A percentile compares a stretch with the other conserved stretches of the same genome.
phyloP scores from a whole-genome alignment of 352 stramenopile genomes.

The Pythium angustatum region DNA sequence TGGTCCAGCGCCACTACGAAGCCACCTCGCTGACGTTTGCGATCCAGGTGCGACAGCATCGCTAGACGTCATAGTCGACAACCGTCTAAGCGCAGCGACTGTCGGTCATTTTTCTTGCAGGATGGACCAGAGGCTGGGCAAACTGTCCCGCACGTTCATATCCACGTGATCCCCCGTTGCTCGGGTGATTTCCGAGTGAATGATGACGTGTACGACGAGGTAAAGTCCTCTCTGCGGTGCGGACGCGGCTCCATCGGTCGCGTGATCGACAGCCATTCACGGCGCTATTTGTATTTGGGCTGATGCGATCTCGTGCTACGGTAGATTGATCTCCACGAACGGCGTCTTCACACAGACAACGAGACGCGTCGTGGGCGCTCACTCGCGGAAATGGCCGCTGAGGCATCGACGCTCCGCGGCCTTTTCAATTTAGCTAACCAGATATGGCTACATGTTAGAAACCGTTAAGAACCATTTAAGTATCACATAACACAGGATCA shows the following conservation, averaged over 20 bases:
- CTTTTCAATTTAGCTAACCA: conserved; percentile 31
- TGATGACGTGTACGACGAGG: conserved; percentile 92
- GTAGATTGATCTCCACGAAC: conserved; percentile 64
- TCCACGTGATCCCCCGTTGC: conserved; percentile 90
- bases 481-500: background rate
- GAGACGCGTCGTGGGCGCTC: conserved; percentile 70
- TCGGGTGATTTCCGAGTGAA: conserved; percentile 84
- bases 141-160: conserved; percentile 92
- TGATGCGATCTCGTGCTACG: background rate
- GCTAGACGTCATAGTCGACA: background rate
- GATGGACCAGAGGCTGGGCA: conserved; percentile 90
- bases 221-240: too few relatives aligned
- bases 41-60: conserved; percentile 63
- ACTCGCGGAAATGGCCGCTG: conserved; percentile 76
- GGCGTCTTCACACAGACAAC: conserved; percentile 63
- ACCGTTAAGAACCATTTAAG: background rate
- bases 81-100: background rate
- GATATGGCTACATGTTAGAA: conserved; percentile 21
- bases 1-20: conserved; percentile 73
- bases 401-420: conserved; percentile 50
- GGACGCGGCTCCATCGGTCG: too few relatives aligned
- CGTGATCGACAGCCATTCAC: too few relatives aligned
- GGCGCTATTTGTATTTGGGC: too few relatives aligned
- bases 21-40: conserved; percentile 89
- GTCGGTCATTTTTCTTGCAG: conserved; percentile 22